Conservation (phyloP, 2,329 filamentous ascomycete species). For the Aureobasidium sp. region DNA sequence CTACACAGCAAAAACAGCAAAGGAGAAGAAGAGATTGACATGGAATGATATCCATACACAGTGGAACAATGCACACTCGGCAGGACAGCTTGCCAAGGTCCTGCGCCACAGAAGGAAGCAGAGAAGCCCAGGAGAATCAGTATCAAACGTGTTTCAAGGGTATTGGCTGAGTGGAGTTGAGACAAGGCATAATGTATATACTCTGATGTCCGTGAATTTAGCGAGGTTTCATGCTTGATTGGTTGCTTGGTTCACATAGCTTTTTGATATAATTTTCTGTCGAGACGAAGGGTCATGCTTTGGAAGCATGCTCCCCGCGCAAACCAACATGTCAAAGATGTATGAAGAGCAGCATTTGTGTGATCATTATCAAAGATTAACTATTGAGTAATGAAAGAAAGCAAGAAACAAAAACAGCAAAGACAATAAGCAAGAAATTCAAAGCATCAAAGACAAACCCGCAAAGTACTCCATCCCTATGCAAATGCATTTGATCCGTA, state of each 20-base stretch:
- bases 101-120: neutral
- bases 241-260: too few relatives aligned
- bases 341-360: too few relatives aligned
- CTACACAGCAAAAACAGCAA: neutral
- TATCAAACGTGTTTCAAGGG: neutral
- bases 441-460: neutral
- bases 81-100: neutral
- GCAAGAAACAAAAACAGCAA: neutral
- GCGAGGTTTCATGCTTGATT: too few relatives aligned
- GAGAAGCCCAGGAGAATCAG: neutral
- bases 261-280: too few relatives aligned
- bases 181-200: neutral
- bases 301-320: too few relatives aligned
- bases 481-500: neutral
- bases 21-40: neutral
- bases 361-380: too few relatives aligned
- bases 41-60: slow-evolving; percentile 4
- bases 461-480: neutral
- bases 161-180: neutral
- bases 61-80: neutral
- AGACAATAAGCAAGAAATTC: neutral
- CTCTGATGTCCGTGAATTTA: neutral
- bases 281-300: too few relatives aligned
- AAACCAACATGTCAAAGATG: too few relatives aligned
- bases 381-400: neutral